A percentile compares a stretch with the other conserved stretches of the same genome.
phyloP scores from a whole-genome alignment of 192 early-diverging fungal genomes.

The Backusella liffmaniae region DNA sequence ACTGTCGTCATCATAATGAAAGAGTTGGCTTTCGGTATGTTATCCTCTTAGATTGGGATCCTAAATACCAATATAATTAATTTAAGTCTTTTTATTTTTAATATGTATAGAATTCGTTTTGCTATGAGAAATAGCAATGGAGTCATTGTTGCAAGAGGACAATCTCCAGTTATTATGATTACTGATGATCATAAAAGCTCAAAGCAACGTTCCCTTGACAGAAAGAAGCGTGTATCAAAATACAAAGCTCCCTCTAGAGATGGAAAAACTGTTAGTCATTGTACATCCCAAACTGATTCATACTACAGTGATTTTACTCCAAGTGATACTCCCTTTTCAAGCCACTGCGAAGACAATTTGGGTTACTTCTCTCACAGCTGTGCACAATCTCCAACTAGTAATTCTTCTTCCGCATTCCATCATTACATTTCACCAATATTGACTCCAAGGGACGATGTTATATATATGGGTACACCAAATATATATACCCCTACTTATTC shows the following conservation, averaged over 20 bases:
- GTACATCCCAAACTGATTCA: background rate
- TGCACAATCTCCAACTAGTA: background rate
- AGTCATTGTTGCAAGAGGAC: conserved; percentile 69
- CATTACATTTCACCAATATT: background rate
- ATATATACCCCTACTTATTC: background rate
- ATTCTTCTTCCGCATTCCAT: background rate
- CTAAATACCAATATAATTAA: background rate
- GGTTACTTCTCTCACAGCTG: background rate
- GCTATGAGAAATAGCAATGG: conserved; percentile 65
- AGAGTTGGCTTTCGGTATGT: conserved; percentile 73
- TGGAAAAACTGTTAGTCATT: background rate
- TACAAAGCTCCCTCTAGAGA: conserved; percentile 7
- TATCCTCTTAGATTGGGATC: background rate
- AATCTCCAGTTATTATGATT: conserved; percentile 92
- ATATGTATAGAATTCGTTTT: conserved; percentile 62
- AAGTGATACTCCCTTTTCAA: background rate
- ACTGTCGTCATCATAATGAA: conserved; percentile 93
- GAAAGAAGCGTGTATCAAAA: conserved; percentile 4
- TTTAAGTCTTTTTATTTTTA: background rate
- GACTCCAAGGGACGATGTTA: background rate
- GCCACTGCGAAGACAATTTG: background rate
- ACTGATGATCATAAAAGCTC: conserved; percentile 96
- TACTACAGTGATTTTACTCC: background rate
- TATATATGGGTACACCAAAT: background rate
- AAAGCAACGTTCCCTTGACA: conserved; percentile 29